Evolutionary conservation across 768 basidiomycete genomes (phyloP).

Genomic region (Flagelloscypha sp.): DNA sequence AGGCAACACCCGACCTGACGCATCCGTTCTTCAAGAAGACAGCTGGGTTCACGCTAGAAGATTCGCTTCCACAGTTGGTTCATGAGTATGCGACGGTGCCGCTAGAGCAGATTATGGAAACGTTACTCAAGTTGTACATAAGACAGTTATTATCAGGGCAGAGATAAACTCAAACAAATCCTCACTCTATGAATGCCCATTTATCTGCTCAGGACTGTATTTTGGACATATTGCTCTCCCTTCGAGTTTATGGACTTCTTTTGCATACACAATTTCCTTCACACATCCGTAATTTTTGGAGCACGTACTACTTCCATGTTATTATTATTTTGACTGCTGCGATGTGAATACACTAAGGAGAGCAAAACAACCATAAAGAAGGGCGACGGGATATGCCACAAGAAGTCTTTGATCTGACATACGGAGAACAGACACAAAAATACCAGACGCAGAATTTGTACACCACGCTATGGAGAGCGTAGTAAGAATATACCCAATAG

Average conservation of each 20-base stretch:
- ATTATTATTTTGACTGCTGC: too few species aligned
- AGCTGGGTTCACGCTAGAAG: slow-evolving; percentile 75
- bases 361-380: slow-evolving; percentile 92
- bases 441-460: slow-evolving; percentile 90
- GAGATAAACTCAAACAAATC: too few species aligned
- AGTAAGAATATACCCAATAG: slow-evolving; percentile 80
- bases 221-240: too few species aligned
- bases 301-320: slow-evolving; percentile 19
- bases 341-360: slow-evolving; percentile 87
- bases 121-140: slow-evolving; percentile 67
- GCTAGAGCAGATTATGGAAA: slow-evolving; percentile 78
- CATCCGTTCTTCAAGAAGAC: slow-evolving; percentile 83
- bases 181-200: too few species aligned
- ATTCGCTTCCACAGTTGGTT: slow-evolving; percentile 79
- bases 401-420: slow-evolving; percentile 94
- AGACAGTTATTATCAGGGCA: slow-evolving; percentile 47
- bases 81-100: slow-evolving; percentile 82
- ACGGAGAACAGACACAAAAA: slow-evolving; percentile 89
- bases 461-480: slow-evolving; percentile 88
- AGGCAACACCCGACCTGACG: slow-evolving; percentile 85
- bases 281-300: too few species aligned
- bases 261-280: too few species aligned
- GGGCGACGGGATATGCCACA: slow-evolving; percentile 92
- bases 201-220: too few species aligned
- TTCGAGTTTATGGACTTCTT: too few species aligned